These are phyloP conservation scores for Dichotomocladium elegans DNA, from an alignment of 371 early-diverging fungal genomes.

Conservation along the genomic window DNA sequence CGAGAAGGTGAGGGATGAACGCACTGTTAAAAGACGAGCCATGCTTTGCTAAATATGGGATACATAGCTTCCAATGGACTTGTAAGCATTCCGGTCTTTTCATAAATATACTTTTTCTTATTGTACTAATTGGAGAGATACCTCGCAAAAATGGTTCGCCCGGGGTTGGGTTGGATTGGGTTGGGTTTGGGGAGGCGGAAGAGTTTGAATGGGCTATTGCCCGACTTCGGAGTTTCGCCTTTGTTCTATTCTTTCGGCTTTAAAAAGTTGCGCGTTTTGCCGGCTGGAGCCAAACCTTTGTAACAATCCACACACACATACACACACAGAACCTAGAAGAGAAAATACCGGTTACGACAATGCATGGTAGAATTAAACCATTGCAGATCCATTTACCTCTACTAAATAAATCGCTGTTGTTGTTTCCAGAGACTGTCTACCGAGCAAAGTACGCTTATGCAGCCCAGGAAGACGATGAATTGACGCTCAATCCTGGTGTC, in stretches of 20 bases:
- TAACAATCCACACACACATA: background rate
- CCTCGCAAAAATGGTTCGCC: background rate
- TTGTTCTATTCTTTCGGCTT: background rate
- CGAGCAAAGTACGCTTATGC: constrained; percentile 29
- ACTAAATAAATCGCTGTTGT: background rate
- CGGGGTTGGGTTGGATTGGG: too few relatives aligned
- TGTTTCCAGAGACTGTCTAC: background rate
- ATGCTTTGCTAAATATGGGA: background rate
- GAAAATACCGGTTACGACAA: too few relatives aligned
- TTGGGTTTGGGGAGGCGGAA: too few relatives aligned
- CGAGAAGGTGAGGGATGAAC: constrained; percentile 23
- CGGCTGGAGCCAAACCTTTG: too few relatives aligned
- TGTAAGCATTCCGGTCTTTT: too few relatives aligned
- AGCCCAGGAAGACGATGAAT: constrained; percentile 53
- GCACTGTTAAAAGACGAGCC: background rate
- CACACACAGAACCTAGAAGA: too few relatives aligned
- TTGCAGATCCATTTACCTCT: too few relatives aligned
- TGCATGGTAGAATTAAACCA: background rate
- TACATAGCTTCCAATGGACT: constrained; percentile 9
- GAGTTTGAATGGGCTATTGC: too few relatives aligned
- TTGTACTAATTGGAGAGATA: background rate
- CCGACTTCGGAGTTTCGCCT: background rate
- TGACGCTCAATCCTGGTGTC: constrained; percentile 56
- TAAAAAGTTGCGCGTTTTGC: background rate
- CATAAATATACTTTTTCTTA: too few relatives aligned